Evolutionary conservation across 2,329 filamentous ascomycete species (phyloP), one percentile per base, ranked within the genome.

Genomic region (Teratosphaeria viscida): DNA sequence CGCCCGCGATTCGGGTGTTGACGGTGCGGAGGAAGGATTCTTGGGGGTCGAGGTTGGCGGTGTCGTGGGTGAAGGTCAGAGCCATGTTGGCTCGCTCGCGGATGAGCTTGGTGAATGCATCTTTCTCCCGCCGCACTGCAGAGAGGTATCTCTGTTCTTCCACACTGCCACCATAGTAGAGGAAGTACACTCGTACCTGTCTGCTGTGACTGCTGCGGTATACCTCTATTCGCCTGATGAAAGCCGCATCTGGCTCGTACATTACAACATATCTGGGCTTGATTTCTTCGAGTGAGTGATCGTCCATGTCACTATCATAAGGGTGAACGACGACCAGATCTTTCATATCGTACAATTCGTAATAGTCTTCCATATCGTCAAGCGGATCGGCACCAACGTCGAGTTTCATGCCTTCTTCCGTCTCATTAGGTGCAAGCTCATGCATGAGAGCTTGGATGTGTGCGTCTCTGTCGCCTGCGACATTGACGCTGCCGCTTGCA

Each of bases 251-350:
- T 0, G 94, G 92, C 72, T 97, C 94, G 74, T 96, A 99, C 94
- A 99, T 97, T 76, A 99, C 88, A 61, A 99, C 90, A 73, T 96
- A 96, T 61, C 89, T 86, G 37, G 94, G 94, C 69, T 89, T 91
- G 60, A 94, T 81, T 74, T 99, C 94, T 72, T 99, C 92, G 1
- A 99, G 82, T n/a, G 97, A 82, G 72, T 95, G 90, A 71, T 97
- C 94, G 72, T 99, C 94, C 77, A 92, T 88, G 71, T 97, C 94
- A 11, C 92, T 92, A 61, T 96, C 91, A 72, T 96, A 99, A 1
- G 94, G 88, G 72, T 97, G 94, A 19, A 97, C 81, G 49, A 96
- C 85, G 12, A 97, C 81, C 23, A 97, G 78, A 65, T 96, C 89
- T 66, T 90, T 83, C 85, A 95, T 94, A 58, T 95, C 89, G 72